These are phyloP conservation scores for Domatiomyces globalis DNA, from an alignment of 2,329 filamentous ascomycete genomes.

Conservation along the genomic window DNA sequence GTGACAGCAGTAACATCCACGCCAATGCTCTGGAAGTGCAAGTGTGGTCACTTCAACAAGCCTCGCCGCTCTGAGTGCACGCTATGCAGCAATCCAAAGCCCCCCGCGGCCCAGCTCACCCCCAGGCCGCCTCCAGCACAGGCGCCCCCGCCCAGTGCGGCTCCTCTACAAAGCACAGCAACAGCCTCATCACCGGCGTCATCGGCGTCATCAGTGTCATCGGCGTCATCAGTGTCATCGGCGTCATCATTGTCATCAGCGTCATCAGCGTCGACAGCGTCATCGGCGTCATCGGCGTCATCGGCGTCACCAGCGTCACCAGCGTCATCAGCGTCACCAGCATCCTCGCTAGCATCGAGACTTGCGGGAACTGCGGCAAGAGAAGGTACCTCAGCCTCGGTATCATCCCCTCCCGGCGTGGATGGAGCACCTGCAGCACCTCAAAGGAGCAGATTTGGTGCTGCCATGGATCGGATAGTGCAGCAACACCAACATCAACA, in stretches of 20 bases:
- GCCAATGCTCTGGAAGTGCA: slow-evolving; percentile 9
- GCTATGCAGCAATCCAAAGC: slow-evolving; percentile 19
- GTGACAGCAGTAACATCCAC: slow-evolving; percentile 3
- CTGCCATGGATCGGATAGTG: neutral
- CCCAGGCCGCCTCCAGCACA: slow-evolving; percentile 2
- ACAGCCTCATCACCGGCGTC: slow-evolving; percentile 29
- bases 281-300: slow-evolving; percentile 27
- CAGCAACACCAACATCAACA: neutral
- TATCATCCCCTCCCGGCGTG: neutral
- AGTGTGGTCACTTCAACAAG: slow-evolving; percentile 12
- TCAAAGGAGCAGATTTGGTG: neutral
- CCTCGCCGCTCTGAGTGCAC: slow-evolving; percentile 17
- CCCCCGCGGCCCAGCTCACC: slow-evolving; percentile 10
- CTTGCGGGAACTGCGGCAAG: slow-evolving; percentile 25
- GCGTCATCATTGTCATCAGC: slow-evolving; percentile 38
- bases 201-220: slow-evolving; percentile 38
- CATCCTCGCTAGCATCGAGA: slow-evolving; percentile 23
- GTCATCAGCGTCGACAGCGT: slow-evolving; percentile 38
- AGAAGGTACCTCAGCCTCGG: neutral
- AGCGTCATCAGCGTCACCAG: slow-evolving; percentile 38
- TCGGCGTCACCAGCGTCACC: slow-evolving; percentile 37
- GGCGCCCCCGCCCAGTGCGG: neutral
- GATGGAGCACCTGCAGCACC: neutral
- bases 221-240: slow-evolving; percentile 30
- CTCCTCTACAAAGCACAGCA: too few relatives aligned